Evolutionary conservation across 331 rosid species (phyloP), one percentile per base, ranked within the genome.

Genomic region (Malus hybrid): DNA sequence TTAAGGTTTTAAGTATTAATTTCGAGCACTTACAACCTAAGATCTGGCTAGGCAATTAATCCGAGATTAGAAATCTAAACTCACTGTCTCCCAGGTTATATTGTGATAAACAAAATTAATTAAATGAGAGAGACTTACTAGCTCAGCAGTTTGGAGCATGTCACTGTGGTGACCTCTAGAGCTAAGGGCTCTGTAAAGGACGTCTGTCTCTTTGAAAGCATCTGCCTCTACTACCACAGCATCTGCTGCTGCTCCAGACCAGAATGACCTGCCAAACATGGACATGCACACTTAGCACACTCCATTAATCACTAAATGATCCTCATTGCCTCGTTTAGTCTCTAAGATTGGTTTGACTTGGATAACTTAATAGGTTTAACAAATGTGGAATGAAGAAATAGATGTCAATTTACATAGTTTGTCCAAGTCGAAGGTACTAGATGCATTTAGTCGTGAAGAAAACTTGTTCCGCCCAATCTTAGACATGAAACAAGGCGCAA

Each of bases 171-270:
- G 89, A n/a, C 97, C 97, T 42, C 57, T 88, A 11, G 95, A 89
- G 79, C 61, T 84, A 42, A 94, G 85, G 66, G 93, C 89, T 84
- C 67, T 86, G 63, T 85, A 94, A 71, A 94, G 71, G 42, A 92
- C 96, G 69, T 94, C 97, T 1, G 60, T 85, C 81, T 94, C 99
- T 77, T 92, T 94, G 77, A 92, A 92, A 76, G 99, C 97, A 88
- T 94, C 99, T 60, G 97, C 96, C 77, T 94, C 97, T 10, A 94
- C 97, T 1, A 89, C 77, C 84, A 94, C 97, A 14, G 82, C 83
- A 15, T 84, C 86, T 73, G 80, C 32, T 50, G 71, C 82, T 15
- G 91, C 92, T 70, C 31, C 88, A 27, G 78, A 42, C 99, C 98
- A 94, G 69, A 92, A 88, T 54, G 93, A 28, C 20, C 96, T 91